phyloP scores from a whole-genome alignment of 2,329 filamentous ascomycete genomes.

The Cordyceps pruinosa region DNA sequence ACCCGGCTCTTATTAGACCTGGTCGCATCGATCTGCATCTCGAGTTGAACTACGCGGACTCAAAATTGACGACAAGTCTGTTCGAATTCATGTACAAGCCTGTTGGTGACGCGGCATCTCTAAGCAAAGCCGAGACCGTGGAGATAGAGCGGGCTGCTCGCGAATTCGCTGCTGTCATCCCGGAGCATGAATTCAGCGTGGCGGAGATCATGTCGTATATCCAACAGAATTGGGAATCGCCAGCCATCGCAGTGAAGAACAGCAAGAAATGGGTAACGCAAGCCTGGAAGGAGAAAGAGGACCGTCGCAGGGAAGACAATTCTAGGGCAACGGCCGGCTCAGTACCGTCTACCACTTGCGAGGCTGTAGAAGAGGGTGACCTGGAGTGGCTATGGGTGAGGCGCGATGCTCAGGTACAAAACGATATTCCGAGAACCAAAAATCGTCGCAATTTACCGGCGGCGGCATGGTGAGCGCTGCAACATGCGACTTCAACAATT shows the following conservation, averaged over 20 bases:
- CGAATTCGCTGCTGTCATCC: neutral
- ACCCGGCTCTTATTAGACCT: slow-evolving; percentile 53
- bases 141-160: neutral
- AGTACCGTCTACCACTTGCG: neutral
- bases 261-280: neutral
- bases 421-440: no score
- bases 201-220: neutral
- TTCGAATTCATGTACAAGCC: slow-evolving; percentile 8
- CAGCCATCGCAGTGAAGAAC: neutral
- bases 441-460: no score
- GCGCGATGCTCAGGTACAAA: no score
- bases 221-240: neutral
- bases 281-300: neutral
- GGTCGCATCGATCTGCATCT: slow-evolving; percentile 57
- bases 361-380: no score
- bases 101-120: neutral
- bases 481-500: no score
- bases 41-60: neutral
- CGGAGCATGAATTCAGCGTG: neutral
- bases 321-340: no score
- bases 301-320: neutral
- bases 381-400: no score
- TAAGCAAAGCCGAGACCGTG: no score
- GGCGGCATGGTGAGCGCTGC: no score
- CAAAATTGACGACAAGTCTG: neutral